Evolutionary conservation across 306 rosid genomes (phyloP).

Genomic region (Vigna nakashimae): DNA sequence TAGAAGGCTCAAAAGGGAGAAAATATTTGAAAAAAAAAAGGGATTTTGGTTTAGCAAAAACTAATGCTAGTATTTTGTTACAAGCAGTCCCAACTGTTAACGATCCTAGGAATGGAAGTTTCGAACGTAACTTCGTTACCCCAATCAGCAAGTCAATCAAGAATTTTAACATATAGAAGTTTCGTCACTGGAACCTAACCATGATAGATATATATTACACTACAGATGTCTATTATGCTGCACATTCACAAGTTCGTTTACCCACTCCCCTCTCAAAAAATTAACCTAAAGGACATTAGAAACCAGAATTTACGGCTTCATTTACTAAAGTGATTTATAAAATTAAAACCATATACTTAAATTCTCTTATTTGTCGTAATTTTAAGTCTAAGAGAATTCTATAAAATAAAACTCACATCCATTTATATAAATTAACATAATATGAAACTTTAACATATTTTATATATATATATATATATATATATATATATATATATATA

Average conservation of each 20-base stretch:
- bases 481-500: too few species aligned
- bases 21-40: not conserved
- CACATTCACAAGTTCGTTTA: not conserved
- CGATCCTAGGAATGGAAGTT: not conserved
- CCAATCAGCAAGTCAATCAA: not conserved
- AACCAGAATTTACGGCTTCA: not conserved
- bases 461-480: too few species aligned
- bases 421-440: too few species aligned
- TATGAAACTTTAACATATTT: too few species aligned
- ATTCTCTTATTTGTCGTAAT: not conserved
- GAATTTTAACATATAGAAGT: not conserved
- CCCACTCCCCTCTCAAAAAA: not conserved
- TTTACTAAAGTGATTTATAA: not conserved
- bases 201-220: not conserved
- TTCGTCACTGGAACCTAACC: not conserved
- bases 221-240: not conserved
- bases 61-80: too few species aligned
- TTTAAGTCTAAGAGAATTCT: too few species aligned
- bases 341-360: not conserved
- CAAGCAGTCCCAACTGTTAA: not conserved
- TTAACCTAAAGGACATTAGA: not conserved
- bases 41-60: not conserved
- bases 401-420: too few species aligned
- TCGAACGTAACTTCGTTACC: not conserved
- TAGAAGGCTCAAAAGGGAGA: not conserved